phyloP scores from a whole-genome alignment of 352 stramenopile species.

The Thalassiosira mediterranea region DNA sequence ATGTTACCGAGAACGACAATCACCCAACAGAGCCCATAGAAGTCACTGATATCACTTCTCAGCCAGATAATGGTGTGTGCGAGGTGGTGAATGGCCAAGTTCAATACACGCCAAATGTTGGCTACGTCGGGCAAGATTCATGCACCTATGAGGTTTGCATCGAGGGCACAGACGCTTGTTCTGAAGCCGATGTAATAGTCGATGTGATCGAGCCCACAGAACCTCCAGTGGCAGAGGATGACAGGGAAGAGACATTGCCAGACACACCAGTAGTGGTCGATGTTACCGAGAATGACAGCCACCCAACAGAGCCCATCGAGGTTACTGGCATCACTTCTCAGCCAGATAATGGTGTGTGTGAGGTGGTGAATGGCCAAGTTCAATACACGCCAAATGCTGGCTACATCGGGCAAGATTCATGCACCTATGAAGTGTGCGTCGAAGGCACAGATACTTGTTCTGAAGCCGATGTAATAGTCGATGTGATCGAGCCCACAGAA shows the following conservation, averaged over 20 bases:
- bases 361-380: constrained; percentile 4
- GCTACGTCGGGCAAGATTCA: constrained; percentile 5
- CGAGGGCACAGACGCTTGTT: constrained; percentile 3
- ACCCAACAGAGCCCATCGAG: background rate
- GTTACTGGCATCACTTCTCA: constrained; percentile 7
- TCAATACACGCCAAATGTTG: constrained; percentile 11
- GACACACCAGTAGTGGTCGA: constrained; percentile 16
- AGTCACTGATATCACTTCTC: constrained; percentile 14
- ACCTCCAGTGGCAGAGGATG: constrained; percentile 5
- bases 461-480: constrained; percentile 8
- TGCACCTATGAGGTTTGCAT: constrained; percentile 22
- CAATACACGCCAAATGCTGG: constrained; percentile 9
- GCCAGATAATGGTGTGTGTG: constrained; percentile 23
- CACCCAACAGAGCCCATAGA: constrained; percentile 3
- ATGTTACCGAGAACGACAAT: constrained; percentile 25
- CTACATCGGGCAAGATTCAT: constrained; percentile 12
- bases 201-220: constrained; percentile 5
- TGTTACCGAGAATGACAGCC: constrained; percentile 25
- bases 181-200: constrained; percentile 4
- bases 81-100: constrained; percentile 3
- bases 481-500: constrained; percentile 5
- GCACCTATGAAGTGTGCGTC: constrained; percentile 12
- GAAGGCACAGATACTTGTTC: constrained; percentile 1
- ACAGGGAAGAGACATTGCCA: constrained; percentile 3
- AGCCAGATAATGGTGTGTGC: constrained; percentile 24